phyloP scores from a whole-genome alignment of 352 stramenopile species.

The Aphanomyces euteiches region DNA sequence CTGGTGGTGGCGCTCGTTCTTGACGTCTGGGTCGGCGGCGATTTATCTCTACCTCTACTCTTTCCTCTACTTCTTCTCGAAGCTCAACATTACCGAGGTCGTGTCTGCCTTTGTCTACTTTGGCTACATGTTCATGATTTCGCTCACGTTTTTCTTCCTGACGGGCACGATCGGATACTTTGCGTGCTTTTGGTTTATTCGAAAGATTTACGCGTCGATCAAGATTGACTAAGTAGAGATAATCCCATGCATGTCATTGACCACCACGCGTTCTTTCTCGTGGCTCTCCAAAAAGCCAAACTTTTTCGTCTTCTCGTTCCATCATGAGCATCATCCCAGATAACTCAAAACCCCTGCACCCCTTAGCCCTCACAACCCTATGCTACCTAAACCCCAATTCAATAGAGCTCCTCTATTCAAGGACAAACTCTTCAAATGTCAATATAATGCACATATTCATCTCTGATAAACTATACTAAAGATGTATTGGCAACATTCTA shows the following conservation, averaged over 20 bases:
- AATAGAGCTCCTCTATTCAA: too few relatives aligned
- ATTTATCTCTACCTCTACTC: constrained; percentile 99
- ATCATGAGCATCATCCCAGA: too few relatives aligned
- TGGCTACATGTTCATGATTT: constrained; percentile 99
- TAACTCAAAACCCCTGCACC: too few relatives aligned
- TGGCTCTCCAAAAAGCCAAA: too few relatives aligned
- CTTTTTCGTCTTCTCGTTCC: too few relatives aligned
- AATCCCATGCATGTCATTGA: background rate
- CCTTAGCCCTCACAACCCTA: too few relatives aligned
- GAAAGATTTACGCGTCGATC: constrained; percentile 97
- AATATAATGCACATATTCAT: too few relatives aligned
- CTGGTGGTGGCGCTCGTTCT: constrained; percentile 97
- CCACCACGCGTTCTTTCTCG: too few relatives aligned
- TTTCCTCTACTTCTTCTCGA: constrained; percentile 97
- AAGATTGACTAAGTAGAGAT: constrained; percentile 83
- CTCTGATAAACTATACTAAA: too few relatives aligned
- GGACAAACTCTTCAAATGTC: too few relatives aligned
- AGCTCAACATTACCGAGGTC: constrained; percentile 95
- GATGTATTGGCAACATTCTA: too few relatives aligned
- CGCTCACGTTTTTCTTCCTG: constrained; percentile 96
- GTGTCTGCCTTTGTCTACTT: constrained; percentile 97
- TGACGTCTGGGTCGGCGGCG: constrained; percentile 93
- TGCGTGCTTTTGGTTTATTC: constrained; percentile 97
- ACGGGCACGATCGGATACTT: constrained; percentile 97
- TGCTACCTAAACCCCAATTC: too few relatives aligned